Percentiles rank a stretch among this genome's conserved stretches.
Conservation (phyloP, 2,329 filamentous ascomycete species). For the Pseudocercospora musae region DNA sequence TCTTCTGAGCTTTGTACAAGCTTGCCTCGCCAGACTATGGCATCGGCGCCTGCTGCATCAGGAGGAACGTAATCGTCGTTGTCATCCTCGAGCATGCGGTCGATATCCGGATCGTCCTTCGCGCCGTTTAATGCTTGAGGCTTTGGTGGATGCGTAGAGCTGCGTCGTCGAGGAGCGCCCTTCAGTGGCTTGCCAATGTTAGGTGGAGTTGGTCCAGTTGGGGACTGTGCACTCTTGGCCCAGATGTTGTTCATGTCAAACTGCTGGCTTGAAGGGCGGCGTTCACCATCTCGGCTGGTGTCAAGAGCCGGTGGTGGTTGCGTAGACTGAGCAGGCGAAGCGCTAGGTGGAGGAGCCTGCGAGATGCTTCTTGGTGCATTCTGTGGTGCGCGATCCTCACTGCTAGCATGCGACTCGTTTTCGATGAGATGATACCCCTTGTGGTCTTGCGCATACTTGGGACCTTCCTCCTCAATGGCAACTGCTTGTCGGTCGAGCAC, state of each 20-base stretch:
- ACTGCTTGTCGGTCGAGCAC: slow-evolving; percentile 80
- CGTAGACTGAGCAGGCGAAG: slow-evolving; percentile 32
- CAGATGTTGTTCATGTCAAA: slow-evolving; percentile 88
- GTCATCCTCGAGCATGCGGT: slow-evolving; percentile 79
- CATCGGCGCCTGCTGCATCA: slow-evolving; percentile 62
- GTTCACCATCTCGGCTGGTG: slow-evolving; percentile 13
- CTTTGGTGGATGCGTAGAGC: slow-evolving; percentile 26
- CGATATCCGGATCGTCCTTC: slow-evolving; percentile 81
- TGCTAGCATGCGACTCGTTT: slow-evolving; percentile 50
- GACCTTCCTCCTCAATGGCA: slow-evolving; percentile 67
- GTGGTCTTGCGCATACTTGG: slow-evolving; percentile 82
- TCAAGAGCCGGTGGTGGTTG: slow-evolving; percentile 22
- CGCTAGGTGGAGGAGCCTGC: slow-evolving; percentile 7
- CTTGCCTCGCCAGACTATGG: slow-evolving; percentile 73
- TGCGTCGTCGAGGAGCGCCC: slow-evolving; percentile 45
- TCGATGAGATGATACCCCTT: slow-evolving; percentile 92
- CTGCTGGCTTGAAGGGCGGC: slow-evolving; percentile 37
- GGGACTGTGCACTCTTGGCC: slow-evolving; percentile 71
- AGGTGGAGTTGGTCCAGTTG: slow-evolving; percentile 41
- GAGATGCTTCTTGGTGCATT: background rate
- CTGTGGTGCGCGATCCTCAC: background rate
- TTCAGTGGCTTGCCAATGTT: slow-evolving; percentile 44
- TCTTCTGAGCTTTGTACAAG: slow-evolving; percentile 43
- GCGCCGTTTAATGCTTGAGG: slow-evolving; percentile 48
- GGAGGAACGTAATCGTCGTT: slow-evolving; percentile 78